Conservation (phyloP, 31 red algal species). For the Porphyra umbilicalis region DNA sequence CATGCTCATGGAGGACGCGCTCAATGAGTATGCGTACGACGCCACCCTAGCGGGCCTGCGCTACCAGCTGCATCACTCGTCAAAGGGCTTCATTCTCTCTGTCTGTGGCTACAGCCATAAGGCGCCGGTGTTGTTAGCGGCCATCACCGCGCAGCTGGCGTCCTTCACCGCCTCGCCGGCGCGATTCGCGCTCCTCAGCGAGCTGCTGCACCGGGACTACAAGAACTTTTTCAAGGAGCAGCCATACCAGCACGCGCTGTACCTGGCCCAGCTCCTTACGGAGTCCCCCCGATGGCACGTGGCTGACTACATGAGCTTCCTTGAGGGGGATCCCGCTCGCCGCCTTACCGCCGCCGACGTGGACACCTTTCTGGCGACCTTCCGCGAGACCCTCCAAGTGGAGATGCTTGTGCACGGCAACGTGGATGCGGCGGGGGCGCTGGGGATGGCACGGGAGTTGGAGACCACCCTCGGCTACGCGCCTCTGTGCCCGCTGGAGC, state of each 20-base stretch:
- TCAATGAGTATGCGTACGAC: conserved; percentile 79
- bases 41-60: conserved; percentile 66
- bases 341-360: conserved; percentile 31
- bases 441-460: conserved; percentile 31
- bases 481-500: conserved; percentile 38
- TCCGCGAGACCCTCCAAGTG: conserved; percentile 37
- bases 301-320: conserved; percentile 29
- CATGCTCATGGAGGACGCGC: conserved; percentile 54
- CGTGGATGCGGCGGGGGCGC: conserved; percentile 26
- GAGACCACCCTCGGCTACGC: conserved; percentile 24
- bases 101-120: conserved; percentile 72
- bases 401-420: conserved; percentile 74
- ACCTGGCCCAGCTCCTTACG: conserved; percentile 20
- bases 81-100: conserved; percentile 40
- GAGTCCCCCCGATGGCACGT: conserved; percentile 81
- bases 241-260: conserved; percentile 63
- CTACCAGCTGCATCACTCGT: conserved; percentile 21
- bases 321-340: background rate
- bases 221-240: conserved; percentile 50
- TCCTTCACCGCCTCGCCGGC: conserved; percentile 19
- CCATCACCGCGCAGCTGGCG: conserved; percentile 42
- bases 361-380: conserved; percentile 22
- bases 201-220: conserved; percentile 44
- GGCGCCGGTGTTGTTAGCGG: conserved; percentile 45
- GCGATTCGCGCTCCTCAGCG: conserved; percentile 57